Conservation (phyloP, 257 asterid species). For the Solanum ossicruentum region DNA sequence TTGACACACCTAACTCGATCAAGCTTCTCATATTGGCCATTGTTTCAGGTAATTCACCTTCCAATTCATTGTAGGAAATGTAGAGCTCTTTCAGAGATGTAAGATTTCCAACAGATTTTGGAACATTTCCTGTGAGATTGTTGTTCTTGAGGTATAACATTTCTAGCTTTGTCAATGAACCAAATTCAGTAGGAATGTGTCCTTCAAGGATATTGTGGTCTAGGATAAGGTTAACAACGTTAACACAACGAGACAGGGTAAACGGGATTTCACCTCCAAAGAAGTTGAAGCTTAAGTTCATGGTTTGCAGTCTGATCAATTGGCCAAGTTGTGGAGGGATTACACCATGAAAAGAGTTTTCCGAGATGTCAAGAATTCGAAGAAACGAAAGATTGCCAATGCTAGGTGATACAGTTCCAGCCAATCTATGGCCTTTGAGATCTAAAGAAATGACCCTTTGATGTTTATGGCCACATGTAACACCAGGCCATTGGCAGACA, state of each 20-base stretch:
- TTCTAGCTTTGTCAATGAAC: conserved; percentile 9
- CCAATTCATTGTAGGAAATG: conserved; percentile 27
- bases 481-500: conserved; percentile 41
- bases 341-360: conserved; percentile 23
- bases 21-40: conserved; percentile 12
- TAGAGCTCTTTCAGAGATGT: conserved; percentile 23
- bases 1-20: conserved; percentile 5
- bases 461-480: conserved; percentile 11
- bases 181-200: conserved; percentile 10
- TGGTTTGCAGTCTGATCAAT: conserved; percentile 19
- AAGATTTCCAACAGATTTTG: conserved; percentile 35
- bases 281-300: conserved; percentile 26
- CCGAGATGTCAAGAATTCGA: conserved; percentile 24
- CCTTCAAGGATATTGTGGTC: conserved; percentile 24
- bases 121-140: conserved; percentile 37
- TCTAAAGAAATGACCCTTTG: conserved; percentile 21
- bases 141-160: conserved; percentile 25
- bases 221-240: conserved; percentile 13
- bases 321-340: conserved; percentile 26
- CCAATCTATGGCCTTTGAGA: conserved; percentile 14
- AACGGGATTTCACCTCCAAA: conserved; percentile 20
- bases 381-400: conserved; percentile 33
- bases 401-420: conserved; percentile 25
- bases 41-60: conserved; percentile 22
- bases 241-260: conserved; percentile 15